Evolutionary conservation across 306 rosid genomes (phyloP).

Genomic region (Carpinus fangiana): DNA sequence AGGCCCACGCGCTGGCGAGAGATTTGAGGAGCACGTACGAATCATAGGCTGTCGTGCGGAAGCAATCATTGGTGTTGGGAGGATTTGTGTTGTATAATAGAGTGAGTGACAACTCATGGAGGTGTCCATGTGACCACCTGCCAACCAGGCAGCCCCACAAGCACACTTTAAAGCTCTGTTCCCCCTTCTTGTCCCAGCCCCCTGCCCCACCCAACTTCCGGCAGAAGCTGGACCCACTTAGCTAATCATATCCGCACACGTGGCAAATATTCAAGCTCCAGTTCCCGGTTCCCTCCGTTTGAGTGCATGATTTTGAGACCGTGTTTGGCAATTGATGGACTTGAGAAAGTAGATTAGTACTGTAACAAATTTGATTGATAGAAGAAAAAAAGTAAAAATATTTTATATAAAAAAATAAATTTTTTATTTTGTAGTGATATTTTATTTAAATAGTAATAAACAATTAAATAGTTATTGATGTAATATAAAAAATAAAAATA

Average conservation of each 20-base stretch:
- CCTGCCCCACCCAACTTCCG: slow-evolving; percentile 1
- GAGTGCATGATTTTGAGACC: not conserved
- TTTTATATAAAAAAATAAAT: no score
- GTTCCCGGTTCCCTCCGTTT: not conserved
- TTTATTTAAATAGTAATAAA: no score
- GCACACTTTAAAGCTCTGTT: slow-evolving; percentile 42
- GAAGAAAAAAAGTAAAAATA: no score
- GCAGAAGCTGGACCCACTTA: not conserved
- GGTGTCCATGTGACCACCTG: slow-evolving; percentile 57
- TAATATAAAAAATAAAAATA: no score
- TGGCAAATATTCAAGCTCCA: not conserved
- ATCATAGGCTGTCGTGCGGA: not conserved
- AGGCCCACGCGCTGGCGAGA: not conserved
- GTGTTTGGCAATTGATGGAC: no score
- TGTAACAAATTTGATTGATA: no score
- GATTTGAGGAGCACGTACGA: not conserved
- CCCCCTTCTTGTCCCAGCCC: slow-evolving; percentile 41
- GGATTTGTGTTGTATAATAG: no score
- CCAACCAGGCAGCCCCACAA: slow-evolving; percentile 58
- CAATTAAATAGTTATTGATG: no score
- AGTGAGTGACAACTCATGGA: slow-evolving; percentile 49
- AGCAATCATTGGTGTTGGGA: no score
- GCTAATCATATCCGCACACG: not conserved
- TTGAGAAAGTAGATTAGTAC: no score
- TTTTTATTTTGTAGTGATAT: no score